Conservation (phyloP, 2,329 filamentous ascomycete genomes). For the Annulohypoxylon truncatum region DNA sequence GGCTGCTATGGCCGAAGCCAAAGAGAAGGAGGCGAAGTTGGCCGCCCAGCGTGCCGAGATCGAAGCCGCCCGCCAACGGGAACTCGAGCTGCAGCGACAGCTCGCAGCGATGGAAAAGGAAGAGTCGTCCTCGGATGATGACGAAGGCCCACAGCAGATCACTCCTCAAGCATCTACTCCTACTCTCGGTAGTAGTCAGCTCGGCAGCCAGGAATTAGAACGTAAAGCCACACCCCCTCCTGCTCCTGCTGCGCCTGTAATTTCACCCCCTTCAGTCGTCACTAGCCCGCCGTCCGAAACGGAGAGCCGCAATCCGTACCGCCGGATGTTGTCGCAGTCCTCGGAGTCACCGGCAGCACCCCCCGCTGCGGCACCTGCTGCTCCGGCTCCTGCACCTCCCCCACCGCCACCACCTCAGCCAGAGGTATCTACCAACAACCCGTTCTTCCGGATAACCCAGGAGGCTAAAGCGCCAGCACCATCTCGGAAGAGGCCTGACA, state of each 20-base stretch:
- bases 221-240: conserved; percentile 63
- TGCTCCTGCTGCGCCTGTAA: conserved; percentile 61
- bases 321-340: conserved; percentile 84
- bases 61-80: conserved; percentile 88
- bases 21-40: conserved; percentile 87
- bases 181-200: conserved; percentile 63
- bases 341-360: conserved; percentile 63
- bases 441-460: conserved; percentile 88
- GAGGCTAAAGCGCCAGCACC: conserved; percentile 63
- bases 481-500: conserved; percentile 64
- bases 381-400: conserved; percentile 57
- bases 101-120: conserved; percentile 82
- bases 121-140: conserved; percentile 81
- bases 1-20: conserved; percentile 85
- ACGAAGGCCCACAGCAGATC: conserved; percentile 80
- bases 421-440: conserved; percentile 90
- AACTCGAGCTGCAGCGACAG: conserved; percentile 88
- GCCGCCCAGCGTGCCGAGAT: conserved; percentile 90
- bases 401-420: conserved; percentile 56
- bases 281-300: conserved; percentile 69
- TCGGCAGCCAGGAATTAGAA: conserved; percentile 66
- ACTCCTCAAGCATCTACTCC: conserved; percentile 71
- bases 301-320: conserved; percentile 95
- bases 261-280: conserved; percentile 62
- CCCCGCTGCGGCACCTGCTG: conserved; percentile 55